Percentiles rank a stretch among this genome's conserved stretches.
Evolutionary conservation across 108 stramenopile genomes (phyloP).

Genomic region (Nitzschia sp.): DNA sequence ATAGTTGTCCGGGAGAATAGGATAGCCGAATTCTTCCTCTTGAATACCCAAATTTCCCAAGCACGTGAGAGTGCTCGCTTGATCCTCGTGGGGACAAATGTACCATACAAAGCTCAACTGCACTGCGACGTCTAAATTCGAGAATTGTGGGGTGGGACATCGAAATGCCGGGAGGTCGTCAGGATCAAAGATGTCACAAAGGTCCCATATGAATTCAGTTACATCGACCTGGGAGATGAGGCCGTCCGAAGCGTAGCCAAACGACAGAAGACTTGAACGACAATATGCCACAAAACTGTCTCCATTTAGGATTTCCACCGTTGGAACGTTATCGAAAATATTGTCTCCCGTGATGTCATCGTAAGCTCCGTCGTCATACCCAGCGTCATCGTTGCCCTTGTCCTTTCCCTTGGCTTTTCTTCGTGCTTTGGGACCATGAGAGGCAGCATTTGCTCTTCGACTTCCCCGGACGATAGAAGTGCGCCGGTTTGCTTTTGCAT

Average conservation of each 20-base stretch:
- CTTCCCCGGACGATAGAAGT: no score
- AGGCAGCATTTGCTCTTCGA: no score
- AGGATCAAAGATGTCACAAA: neutral
- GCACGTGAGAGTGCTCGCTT: neutral
- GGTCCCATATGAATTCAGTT: neutral
- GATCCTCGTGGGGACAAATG: conserved; percentile 6
- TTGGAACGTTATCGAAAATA: neutral
- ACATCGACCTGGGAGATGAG: neutral
- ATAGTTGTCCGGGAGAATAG: neutral
- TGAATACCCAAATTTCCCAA: neutral
- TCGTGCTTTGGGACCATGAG: no score
- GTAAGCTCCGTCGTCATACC: neutral
- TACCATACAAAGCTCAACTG: conserved; percentile 5
- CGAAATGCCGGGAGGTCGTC: neutral
- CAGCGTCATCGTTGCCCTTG: neutral
- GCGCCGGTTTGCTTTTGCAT: no score
- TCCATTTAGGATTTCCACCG: neutral
- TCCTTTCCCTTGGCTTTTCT: no score
- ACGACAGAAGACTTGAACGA: neutral
- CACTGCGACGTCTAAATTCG: neutral
- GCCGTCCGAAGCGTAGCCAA: neutral
- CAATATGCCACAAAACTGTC: conserved; percentile 1
- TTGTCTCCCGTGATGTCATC: neutral
- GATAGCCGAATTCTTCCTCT: neutral
- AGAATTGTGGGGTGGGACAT: conserved; percentile 8